phyloP scores from a whole-genome alignment of 441 rosid genomes.

The Breynia disticha region DNA sequence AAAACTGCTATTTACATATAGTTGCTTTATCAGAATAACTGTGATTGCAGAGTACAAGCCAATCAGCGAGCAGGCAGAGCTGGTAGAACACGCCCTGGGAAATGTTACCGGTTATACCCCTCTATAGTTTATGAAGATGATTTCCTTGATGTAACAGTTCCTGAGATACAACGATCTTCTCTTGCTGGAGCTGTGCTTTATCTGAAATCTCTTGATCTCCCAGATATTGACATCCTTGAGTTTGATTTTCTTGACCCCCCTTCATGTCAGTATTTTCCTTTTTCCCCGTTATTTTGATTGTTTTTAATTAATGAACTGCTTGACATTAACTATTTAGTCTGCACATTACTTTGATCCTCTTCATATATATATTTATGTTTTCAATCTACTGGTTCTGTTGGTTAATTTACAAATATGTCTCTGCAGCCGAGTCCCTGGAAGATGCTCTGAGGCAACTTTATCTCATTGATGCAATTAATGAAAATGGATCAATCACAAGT shows the following conservation, averaged over 20 bases:
- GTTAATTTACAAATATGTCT: conserved; percentile 21
- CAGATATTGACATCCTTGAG: conserved; percentile 85
- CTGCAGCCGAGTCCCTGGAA: conserved; percentile 72
- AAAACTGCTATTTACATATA: too few relatives aligned
- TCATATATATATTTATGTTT: conserved; percentile 1
- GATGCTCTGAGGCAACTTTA: conserved; percentile 89
- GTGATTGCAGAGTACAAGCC: conserved; percentile 82
- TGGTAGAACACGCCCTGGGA: conserved; percentile 96
- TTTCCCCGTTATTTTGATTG: not conserved
- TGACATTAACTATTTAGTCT: too few relatives aligned
- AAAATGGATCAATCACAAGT: conserved; percentile 71
- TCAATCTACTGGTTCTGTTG: conserved; percentile 9
- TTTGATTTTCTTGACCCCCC: conserved; percentile 97
- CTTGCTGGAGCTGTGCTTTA: conserved; percentile 93
- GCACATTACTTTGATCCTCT: too few relatives aligned
- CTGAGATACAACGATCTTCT: conserved; percentile 94
- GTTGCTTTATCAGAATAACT: too few relatives aligned
- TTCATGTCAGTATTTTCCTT: conserved; percentile 45
- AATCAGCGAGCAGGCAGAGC: conserved; percentile 98
- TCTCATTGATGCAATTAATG: conserved; percentile 91
- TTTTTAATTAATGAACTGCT: not conserved
- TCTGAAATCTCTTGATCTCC: conserved; percentile 86
- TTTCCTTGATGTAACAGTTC: conserved; percentile 80
- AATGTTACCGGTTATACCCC: conserved; percentile 87
- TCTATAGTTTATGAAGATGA: conserved; percentile 65